Base-by-base conservation (phyloP, 345 rosid genomes). In the Sonneratia alba region DNA sequence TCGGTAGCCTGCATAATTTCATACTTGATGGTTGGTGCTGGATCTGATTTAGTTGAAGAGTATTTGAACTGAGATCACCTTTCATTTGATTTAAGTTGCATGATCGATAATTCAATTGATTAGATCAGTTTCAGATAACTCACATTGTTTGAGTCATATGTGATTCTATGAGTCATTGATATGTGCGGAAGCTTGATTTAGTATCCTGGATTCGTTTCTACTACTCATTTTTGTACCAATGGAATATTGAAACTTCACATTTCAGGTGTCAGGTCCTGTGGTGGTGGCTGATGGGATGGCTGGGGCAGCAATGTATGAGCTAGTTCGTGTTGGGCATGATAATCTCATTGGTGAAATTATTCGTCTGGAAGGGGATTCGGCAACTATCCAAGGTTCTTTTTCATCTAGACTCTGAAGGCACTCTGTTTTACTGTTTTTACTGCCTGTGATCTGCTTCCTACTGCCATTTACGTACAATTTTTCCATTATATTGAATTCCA, bases 201-300 rank as follows among this genome's bases (percentile, higher is more conserved):
- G 65, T 55, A 27, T 7, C 37, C 1, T 7, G 27, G 42, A 27
- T 27, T 27, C 32, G 32, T 27, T 27, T 27, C 32, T 27, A 27
- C 32, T 27, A 27, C 32, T 27, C 32, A 27, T 27, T 19, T 67
- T 24, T 43, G 36, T 27, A 42, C 27, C 56, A 9, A n/a, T 18
- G 56, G 9, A 32, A 27, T 57, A 0, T 16, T 6, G 8, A 59
- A 57, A 27, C 45, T 1, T 59, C 22, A 8, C 53, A 10, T 73
- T 70, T 71, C 85, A 95, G 99, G 99, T 96, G 10, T 96, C 99
- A 67, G 99, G 99, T 56, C 99, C 99, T 2, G 99, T 96, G 38
- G 98, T 96, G 66, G 84, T 96, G 65, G 99, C 99, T 1, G 99
- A 96, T 84, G 99, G 99, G 77, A 96, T 96, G 99, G 96, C 87